Evolutionary conservation across 352 stramenopile genomes (phyloP), one percentile per base, ranked within the genome.

Genomic region (Pythium dissimile): DNA sequence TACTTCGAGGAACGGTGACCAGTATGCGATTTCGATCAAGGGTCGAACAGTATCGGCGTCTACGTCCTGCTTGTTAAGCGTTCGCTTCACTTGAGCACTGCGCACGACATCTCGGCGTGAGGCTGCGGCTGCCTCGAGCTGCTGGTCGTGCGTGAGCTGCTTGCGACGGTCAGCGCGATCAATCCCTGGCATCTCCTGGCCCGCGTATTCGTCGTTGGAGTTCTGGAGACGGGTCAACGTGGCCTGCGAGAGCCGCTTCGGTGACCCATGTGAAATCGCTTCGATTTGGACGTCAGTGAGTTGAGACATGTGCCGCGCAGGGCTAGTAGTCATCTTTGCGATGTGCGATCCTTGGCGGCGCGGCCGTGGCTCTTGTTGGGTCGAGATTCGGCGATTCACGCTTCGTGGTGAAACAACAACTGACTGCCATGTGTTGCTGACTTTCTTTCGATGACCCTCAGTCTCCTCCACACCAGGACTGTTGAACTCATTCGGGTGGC

Each of bases 21-120:
- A 95, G 72, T 93, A 95, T n/a, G 83, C 83, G 44, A 93, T 88
- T 47, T 93, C 85, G 34, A 95, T 83, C 34, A 95, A 59, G 16
- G 85, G 85, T 8, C 74, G 69, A 18, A 95, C 70, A 16, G 80
- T 74, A n/a, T 91, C 78, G 3, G 67, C 60, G 30, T 85, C 70
- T 18, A 91, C 80, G 49, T 91, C 80, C 44, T 80, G 73, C 8
- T 80, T 66, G 23, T 60, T 69, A 26, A 74, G 61, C 9, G 52
- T 66, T 12, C 39, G 64, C 6, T 30, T 52, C 4, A 65, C 55
- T 37, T 61, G 49, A 0, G 62, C 55, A 34, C 50, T 69, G 28
- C 62, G 62, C 6, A 64, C 55, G 12, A 43, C 51, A 31, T 69
- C 62, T 8, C 49, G 54, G 43, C 55, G 26, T 1, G 31, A 23